These are phyloP conservation scores for Prunus armeniaca DNA, from an alignment of 306 rosid genomes.

Conservation along the genomic window DNA sequence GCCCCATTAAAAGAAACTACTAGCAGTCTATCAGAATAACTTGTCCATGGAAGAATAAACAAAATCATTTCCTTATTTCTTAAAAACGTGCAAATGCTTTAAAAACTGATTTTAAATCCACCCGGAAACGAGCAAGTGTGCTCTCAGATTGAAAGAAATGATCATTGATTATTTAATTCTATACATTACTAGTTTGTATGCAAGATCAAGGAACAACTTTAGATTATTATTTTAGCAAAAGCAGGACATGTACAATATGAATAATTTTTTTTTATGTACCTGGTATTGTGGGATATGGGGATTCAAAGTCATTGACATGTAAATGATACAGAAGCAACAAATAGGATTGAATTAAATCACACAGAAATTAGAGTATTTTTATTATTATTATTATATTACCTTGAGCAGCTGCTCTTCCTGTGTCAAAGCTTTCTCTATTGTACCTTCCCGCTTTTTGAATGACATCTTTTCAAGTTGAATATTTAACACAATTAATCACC, in stretches of 20 bases:
- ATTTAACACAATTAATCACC: background rate
- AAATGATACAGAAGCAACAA: background rate
- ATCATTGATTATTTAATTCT: too few relatives aligned
- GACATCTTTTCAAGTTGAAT: constrained; percentile 48
- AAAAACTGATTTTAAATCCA: background rate
- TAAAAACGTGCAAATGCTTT: too few relatives aligned
- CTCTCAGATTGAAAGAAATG: too few relatives aligned
- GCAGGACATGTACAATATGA: too few relatives aligned
- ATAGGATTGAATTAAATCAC: background rate
- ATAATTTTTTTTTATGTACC: too few relatives aligned
- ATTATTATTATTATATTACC: constrained; percentile 33
- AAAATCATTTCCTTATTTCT: background rate
- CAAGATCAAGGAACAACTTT: too few relatives aligned
- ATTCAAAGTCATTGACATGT: too few relatives aligned
- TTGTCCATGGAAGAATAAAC: background rate
- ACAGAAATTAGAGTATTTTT: constrained; percentile 6
- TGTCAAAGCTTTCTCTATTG: constrained; percentile 41
- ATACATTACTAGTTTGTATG: too few relatives aligned
- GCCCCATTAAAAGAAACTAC: background rate
- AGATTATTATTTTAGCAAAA: background rate
- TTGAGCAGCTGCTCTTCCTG: constrained; percentile 51
- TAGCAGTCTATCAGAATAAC: background rate
- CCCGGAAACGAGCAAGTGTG: background rate
- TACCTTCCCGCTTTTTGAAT: constrained; percentile 35
- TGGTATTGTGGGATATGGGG: too few relatives aligned